phyloP scores from a whole-genome alignment of 495 filamentous ascomycete species.

The Annulohypoxylon nitens region DNA sequence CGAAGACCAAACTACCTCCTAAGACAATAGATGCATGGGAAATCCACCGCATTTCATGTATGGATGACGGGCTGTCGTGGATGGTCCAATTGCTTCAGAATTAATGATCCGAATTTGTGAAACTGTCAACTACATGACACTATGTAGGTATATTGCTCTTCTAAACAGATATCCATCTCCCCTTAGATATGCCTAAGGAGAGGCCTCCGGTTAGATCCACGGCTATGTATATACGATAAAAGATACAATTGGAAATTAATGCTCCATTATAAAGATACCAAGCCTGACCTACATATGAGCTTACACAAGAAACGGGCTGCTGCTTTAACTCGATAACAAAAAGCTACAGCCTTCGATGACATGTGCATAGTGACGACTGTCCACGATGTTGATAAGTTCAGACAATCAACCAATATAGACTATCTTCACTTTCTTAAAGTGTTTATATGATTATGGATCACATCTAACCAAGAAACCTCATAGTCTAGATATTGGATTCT shows the following conservation, averaged over 20 bases:
- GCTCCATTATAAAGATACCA: slow-evolving; percentile 3
- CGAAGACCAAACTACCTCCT: slow-evolving; percentile 12
- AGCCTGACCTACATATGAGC: slow-evolving; percentile 10
- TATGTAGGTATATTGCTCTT: background rate
- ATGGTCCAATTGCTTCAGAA: background rate
- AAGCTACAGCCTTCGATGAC: background rate
- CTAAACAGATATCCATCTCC: background rate
- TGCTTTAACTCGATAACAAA: slow-evolving; percentile 28
- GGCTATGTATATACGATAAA: background rate
- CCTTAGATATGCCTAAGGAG: background rate
- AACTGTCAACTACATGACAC: background rate
- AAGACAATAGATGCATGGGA: background rate
- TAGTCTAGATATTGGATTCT: no score
- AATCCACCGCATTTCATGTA: background rate
- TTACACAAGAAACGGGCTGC: slow-evolving; percentile 23
- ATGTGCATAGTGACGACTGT: background rate
- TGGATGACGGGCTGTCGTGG: background rate
- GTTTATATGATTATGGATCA: no score
- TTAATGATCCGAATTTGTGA: background rate
- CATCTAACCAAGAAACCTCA: no score
- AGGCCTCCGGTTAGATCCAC: slow-evolving; percentile 25
- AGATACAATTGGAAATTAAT: slow-evolving; percentile 3
- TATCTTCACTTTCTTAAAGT: no score
- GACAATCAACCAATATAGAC: background rate
- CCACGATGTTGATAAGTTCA: background rate